Evolutionary conservation across 1,284 basidiomycete species (phyloP), one percentile per base, ranked within the genome.

Genomic region (Microbotryum scabiosae): DNA sequence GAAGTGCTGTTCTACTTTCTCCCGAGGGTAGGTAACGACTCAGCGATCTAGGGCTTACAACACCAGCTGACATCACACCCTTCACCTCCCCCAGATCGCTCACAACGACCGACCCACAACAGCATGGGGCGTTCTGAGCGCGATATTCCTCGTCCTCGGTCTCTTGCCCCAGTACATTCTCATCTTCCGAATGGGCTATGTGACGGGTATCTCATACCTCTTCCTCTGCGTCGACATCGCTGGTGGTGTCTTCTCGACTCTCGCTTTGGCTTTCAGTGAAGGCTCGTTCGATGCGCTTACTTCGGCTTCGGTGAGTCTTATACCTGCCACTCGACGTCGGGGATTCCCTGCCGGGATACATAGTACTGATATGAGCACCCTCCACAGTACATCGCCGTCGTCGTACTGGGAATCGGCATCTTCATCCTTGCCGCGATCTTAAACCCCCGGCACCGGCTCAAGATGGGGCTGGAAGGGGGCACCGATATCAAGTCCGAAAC

Each of bases 171-270:
- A 59, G 36, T 52, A 52, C 59, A 28, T 25, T 25, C 25, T 28
- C 25, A 32, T 52, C 25, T 52, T 28, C 51, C 25, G 32, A 28
- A n/a, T 52, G n/a, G 9, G 30, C 25, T 25, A 36, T 25, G 62
- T 64, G 3, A 51, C 57, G 48, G 62, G 62, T 9, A 55, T 64
- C 52, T 54, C 51, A 7, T 57, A 57, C 43, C n/a, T 64, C 43
- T 64, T 64, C 48, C 59, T 64, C 51, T 7, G 25, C 20, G 59
- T 64, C 52, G 62, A 64, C 56, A 32, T 61, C 30, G 20, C 51
- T 32, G 62, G 62, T 25, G 62, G 59, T 2, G 56, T 64, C 36
- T 64, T 60, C 44, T 61, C 59, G 18, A 23, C 52, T 25, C 56
- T 64, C 16, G 46, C 47, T 14, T 52, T 64, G 51, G 52, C 55